Evolutionary conservation across 73 alveolate species (phyloP).

Genomic region (Symbiodinium pilosum): DNA sequence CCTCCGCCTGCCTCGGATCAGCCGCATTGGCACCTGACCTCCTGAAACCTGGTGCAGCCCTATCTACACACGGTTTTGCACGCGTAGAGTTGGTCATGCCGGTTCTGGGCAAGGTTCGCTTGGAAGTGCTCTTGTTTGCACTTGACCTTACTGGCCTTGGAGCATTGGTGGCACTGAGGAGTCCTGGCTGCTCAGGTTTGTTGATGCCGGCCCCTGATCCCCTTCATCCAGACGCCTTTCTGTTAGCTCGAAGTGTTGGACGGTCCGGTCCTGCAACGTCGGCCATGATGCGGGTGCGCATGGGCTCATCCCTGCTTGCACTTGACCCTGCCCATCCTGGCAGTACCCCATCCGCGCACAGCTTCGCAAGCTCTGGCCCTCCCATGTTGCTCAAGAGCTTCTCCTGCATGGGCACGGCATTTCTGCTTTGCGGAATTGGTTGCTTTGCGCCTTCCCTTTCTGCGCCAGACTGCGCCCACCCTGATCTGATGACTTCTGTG

Average conservation of each 20-base stretch:
- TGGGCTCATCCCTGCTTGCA: not conserved
- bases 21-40: not conserved
- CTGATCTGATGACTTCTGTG: not conserved
- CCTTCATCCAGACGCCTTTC: not conserved
- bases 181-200: not conserved
- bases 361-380: not conserved
- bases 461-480: slow-evolving; percentile 18
- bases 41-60: not conserved
- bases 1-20: slow-evolving; percentile 9
- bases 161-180: not conserved
- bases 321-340: slow-evolving; percentile 36
- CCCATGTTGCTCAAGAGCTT: not conserved
- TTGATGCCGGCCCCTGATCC: not conserved
- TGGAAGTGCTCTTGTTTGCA: not conserved
- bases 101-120: not conserved
- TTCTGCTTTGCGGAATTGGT: not conserved
- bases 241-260: not conserved
- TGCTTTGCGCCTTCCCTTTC: not conserved
- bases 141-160: not conserved
- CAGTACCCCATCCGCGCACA: not conserved
- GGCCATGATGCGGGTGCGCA: slow-evolving; percentile 8
- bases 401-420: slow-evolving; percentile 25
- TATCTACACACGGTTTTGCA: not conserved
- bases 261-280: not conserved
- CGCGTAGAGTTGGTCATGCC: not conserved